Evolutionary conservation across 2,329 filamentous ascomycete species (phyloP).

Genomic region (Fusarium chlamydosporum): DNA sequence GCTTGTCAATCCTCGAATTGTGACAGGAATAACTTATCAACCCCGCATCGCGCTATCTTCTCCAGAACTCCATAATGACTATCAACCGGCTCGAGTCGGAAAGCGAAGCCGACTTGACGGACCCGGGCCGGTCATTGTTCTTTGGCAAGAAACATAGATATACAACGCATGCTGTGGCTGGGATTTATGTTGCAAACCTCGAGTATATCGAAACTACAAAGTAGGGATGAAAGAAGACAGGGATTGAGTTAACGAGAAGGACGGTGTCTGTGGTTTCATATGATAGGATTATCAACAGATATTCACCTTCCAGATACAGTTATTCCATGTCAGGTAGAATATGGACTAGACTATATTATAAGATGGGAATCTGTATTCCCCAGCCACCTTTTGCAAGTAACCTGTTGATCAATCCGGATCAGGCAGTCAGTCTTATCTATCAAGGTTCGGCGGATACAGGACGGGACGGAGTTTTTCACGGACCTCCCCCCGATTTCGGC

Average conservation of each 20-base stretch:
- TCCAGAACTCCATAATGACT: slow-evolving; percentile 11
- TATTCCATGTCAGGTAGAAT: background rate
- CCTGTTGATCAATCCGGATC: background rate
- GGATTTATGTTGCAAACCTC: background rate
- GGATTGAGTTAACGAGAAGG: background rate
- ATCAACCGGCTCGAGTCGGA: slow-evolving; percentile 25
- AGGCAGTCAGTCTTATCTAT: slow-evolving; percentile 11
- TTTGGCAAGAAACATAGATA: background rate
- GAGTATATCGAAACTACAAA: background rate
- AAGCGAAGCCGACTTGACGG: slow-evolving; percentile 11
- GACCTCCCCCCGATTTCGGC: slow-evolving; percentile 36
- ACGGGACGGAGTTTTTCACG: background rate
- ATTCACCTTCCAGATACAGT: background rate
- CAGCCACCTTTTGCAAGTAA: background rate
- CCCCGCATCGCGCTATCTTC: slow-evolving; percentile 55
- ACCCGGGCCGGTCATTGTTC: slow-evolving; percentile 56
- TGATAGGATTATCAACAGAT: background rate
- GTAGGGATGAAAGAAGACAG: background rate
- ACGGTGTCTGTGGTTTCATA: background rate
- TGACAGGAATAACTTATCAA: slow-evolving; percentile 31
- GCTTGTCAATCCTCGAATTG: slow-evolving; percentile 1
- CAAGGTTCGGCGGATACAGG: slow-evolving; percentile 14
- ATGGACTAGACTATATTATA: background rate
- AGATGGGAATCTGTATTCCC: background rate
- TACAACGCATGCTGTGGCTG: background rate